A percentile compares a stretch with the other conserved stretches of the same genome.
phyloP scores from a whole-genome alignment of 2,329 filamentous ascomycete species.

The Stagonosporopsis vannaccii region DNA sequence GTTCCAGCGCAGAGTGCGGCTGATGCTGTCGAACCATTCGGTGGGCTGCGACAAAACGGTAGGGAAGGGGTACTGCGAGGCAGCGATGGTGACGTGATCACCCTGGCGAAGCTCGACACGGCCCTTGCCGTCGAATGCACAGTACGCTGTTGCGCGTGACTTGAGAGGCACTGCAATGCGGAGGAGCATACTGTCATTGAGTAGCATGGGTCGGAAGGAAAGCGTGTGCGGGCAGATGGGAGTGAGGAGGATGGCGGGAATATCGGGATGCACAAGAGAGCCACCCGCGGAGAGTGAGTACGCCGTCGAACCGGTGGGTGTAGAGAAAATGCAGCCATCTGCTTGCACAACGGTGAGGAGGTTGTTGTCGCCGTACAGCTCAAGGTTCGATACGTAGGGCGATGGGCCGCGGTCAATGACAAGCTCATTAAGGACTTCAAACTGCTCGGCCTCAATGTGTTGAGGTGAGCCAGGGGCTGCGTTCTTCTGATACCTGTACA shows the following conservation, averaged over 20 bases:
- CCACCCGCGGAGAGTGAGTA: slow-evolving; percentile 96
- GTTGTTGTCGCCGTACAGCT: slow-evolving; percentile 94
- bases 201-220: slow-evolving; percentile 96
- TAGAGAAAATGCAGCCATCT: slow-evolving; percentile 97
- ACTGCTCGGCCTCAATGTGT: slow-evolving; percentile 86
- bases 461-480: slow-evolving; percentile 63
- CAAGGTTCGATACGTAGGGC: slow-evolving; percentile 95
- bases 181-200: slow-evolving; percentile 92
- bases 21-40: slow-evolving; percentile 97
- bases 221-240: slow-evolving; percentile 97
- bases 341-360: slow-evolving; percentile 95
- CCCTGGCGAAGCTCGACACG: slow-evolving; percentile 91
- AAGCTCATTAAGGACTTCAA: slow-evolving; percentile 97
- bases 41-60: slow-evolving; percentile 88
- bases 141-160: slow-evolving; percentile 92
- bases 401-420: slow-evolving; percentile 97
- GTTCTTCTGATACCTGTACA: slow-evolving; percentile 72
- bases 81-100: slow-evolving; percentile 94
- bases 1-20: slow-evolving; percentile 93
- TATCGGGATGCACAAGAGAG: slow-evolving; percentile 94
- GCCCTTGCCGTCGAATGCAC: slow-evolving; percentile 96
- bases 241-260: slow-evolving; percentile 93
- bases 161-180: slow-evolving; percentile 85
- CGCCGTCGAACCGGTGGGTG: slow-evolving; percentile 87
- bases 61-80: slow-evolving; percentile 95